These are phyloP conservation scores for Botrytis pseudocinerea DNA, from an alignment of 2,329 filamentous ascomycete genomes.

Conservation along the genomic window DNA sequence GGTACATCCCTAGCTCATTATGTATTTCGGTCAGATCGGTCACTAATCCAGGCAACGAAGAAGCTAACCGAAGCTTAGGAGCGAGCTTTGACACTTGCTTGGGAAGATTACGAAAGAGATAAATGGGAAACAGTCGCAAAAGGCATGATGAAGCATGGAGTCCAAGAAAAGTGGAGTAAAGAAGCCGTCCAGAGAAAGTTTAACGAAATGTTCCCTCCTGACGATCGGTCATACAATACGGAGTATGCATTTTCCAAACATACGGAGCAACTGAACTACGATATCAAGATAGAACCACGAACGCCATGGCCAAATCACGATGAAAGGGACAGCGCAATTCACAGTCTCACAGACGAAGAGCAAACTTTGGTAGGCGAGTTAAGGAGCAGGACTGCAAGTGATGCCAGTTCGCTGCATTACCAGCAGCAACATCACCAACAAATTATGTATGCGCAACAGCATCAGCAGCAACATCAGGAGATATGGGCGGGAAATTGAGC, in stretches of 20 bases:
- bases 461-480: constrained; percentile 15
- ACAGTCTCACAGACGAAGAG: constrained; percentile 16
- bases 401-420: constrained; percentile 27
- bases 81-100: constrained; percentile 38
- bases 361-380: constrained; percentile 27
- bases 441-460: constrained; percentile 26
- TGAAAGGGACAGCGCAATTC: constrained; percentile 2
- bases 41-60: constrained; percentile 24
- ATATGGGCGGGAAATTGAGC: constrained; percentile 19
- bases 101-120: constrained; percentile 39
- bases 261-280: background rate
- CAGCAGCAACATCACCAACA: constrained; percentile 29
- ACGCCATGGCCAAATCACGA: constrained; percentile 9
- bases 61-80: constrained; percentile 33
- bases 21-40: constrained; percentile 14
- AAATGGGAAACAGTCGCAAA: constrained; percentile 41
- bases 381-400: constrained; percentile 28
- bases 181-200: constrained; percentile 41
- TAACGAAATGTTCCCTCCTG: constrained; percentile 36
- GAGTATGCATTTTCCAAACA: constrained; percentile 1
- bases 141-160: constrained; percentile 41
- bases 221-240: background rate
- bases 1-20: constrained; percentile 30
- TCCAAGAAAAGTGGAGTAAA: constrained; percentile 41
- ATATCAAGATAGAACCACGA: constrained; percentile 19